A percentile compares a stretch with the other conserved stretches of the same genome.
These are phyloP conservation scores for Capsella bursapastoris DNA, from an alignment of 345 rosid genomes.

Conservation along the genomic window DNA sequence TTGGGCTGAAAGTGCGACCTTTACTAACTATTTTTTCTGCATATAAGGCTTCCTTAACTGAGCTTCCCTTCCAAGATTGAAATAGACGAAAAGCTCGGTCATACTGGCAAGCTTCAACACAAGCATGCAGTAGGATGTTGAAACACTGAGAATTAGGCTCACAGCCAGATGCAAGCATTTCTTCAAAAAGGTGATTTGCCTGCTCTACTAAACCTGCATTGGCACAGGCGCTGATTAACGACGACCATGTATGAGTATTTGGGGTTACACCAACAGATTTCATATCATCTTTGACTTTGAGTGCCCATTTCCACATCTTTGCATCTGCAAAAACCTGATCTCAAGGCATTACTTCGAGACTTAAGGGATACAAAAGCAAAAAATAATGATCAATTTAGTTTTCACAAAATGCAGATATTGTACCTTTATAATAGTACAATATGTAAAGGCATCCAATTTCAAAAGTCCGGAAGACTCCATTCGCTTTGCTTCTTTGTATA, in stretches of 20 bases:
- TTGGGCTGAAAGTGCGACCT: conserved; percentile 26
- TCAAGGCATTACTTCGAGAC: conserved; percentile 24
- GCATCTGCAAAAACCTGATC: conserved; percentile 88
- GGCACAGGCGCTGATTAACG: conserved; percentile 91
- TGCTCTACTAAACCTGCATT: conserved; percentile 87
- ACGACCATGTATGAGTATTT: conserved; percentile 83
- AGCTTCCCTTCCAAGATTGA: conserved; percentile 61
- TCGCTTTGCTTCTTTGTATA: conserved; percentile 73
- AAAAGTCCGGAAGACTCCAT: conserved; percentile 65
- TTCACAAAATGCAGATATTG: conserved; percentile 9
- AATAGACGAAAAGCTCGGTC: conserved; percentile 96
- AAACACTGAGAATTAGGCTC: conserved; percentile 85
- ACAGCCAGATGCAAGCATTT: conserved; percentile 85
- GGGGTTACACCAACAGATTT: conserved; percentile 71
- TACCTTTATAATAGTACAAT: conserved; percentile 93
- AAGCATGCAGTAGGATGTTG: conserved; percentile 87
- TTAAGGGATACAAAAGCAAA: conserved; percentile 20
- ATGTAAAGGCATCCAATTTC: conserved; percentile 87
- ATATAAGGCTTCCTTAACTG: conserved; percentile 40
- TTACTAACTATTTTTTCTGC: conserved; percentile 37
- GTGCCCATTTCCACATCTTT: conserved; percentile 88
- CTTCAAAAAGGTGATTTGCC: conserved; percentile 74
- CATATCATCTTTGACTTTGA: conserved; percentile 84
- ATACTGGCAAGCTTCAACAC: conserved; percentile 85
- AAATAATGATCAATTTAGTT: neutral